These are phyloP conservation scores for Neurospora tetrasperma DNA, from an alignment of 495 filamentous ascomycete species.

Conservation along the genomic window DNA sequence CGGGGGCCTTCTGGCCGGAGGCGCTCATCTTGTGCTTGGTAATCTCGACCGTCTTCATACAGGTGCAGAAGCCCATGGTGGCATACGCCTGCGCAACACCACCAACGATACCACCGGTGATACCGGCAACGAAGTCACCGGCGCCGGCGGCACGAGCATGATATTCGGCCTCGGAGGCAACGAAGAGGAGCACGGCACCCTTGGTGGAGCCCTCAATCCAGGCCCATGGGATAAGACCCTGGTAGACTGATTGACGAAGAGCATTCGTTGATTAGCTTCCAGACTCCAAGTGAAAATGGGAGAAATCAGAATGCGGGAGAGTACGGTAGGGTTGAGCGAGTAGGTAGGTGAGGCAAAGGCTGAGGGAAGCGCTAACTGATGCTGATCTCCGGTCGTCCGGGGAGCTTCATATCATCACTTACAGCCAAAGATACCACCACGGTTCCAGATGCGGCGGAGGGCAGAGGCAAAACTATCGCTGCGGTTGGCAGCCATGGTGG, in stretches of 20 bases:
- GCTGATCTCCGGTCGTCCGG: not conserved
- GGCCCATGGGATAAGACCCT: constrained; percentile 99
- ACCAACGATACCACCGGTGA: constrained; percentile 83
- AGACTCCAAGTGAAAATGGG: not conserved
- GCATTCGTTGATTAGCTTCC: constrained; percentile 2
- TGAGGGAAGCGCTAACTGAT: not conserved
- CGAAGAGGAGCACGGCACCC: constrained; percentile 96
- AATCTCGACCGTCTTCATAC: constrained; percentile 99
- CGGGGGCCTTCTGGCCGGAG: constrained; percentile 66
- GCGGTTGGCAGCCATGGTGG: constrained; percentile 96
- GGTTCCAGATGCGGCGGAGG: constrained; percentile 78
- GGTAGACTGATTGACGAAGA: constrained; percentile 62
- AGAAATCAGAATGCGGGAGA: not conserved
- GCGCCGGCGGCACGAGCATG: constrained; percentile 74
- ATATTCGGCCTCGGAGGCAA: constrained; percentile 96
- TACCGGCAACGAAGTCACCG: constrained; percentile 75
- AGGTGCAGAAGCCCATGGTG: constrained; percentile 99
- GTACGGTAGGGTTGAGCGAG: not conserved
- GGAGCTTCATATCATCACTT: constrained; percentile 33
- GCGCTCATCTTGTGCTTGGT: constrained; percentile 93
- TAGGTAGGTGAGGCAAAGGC: not conserved
- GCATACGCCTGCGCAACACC: constrained; percentile 97
- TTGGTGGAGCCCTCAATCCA: constrained; percentile 99
- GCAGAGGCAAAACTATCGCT: constrained; percentile 75
- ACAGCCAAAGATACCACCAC: constrained; percentile 95